Evolutionary conservation across 768 basidiomycete genomes (phyloP), one percentile per base, ranked within the genome.

Genomic region (Naganishia friedmannii): DNA sequence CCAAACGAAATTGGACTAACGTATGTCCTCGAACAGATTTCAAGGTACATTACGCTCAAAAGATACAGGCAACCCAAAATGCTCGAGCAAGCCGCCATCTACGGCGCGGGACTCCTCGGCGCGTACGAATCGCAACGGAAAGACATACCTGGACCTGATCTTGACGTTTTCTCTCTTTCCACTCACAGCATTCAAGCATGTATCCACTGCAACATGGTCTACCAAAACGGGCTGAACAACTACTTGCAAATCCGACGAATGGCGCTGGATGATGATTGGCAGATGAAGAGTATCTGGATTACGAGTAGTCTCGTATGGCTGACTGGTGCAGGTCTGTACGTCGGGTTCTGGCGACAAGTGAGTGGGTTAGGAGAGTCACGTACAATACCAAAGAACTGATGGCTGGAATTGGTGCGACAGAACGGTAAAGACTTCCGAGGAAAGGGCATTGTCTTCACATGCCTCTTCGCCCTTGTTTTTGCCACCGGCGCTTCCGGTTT

Each of bases 241-340:
- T 63, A 63, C 15, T 42, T 63, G 13, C 39, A 63, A 45, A 42
- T 63, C 23, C 46, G 23, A 26, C 60, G 37, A 6, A 34, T 63
- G 13, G 60, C 23, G 13, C 32, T 63, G 15, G 60, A 63, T 23
- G 39, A 63, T 45, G 60, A 63, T 17, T 63, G 60, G 60, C 60
- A 63, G 39, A 63, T 63, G 39, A 45, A 42, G 60, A 63, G 60
- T 29, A 63, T 63, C 39, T 63, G 60, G 60, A 26, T 42, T 9
- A 28, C 42, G 8, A 45, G 39, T 42, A 45, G 39, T 63, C n/a
- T 45, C 2, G 60, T 63, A n/a, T 63, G 60, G 60, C 21, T 34
- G 19, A 45, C 39, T 19, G 23, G 39, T 15, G 39, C 23, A 0
- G 60, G 60, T 23, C 13, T 63, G 10, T 45, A 26, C 23, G 8